Conservation (phyloP, 2,329 filamentous ascomycete species). For the Pseudogymnoascus verrucosus region DNA sequence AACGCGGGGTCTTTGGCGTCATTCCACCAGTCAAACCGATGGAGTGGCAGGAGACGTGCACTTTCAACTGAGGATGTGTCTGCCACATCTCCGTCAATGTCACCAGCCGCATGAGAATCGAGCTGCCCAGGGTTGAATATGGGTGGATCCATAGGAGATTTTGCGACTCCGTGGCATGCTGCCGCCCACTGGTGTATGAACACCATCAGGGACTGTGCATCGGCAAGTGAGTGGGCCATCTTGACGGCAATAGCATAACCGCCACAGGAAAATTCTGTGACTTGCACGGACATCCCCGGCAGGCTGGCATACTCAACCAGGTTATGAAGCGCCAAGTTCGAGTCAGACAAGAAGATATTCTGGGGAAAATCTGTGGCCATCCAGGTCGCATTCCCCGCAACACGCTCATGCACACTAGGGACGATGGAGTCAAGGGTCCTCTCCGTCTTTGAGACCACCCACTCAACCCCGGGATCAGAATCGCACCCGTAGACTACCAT, state of each 20-base stretch:
- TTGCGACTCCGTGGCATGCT: slow-evolving; percentile 19
- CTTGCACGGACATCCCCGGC: slow-evolving; percentile 31
- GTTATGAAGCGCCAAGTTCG: slow-evolving; percentile 28
- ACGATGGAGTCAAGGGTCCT: slow-evolving; percentile 26
- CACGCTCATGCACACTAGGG: slow-evolving; percentile 21
- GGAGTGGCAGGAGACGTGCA: slow-evolving; percentile 34
- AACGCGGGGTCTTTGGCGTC: slow-evolving; percentile 11
- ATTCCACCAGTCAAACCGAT: slow-evolving; percentile 40
- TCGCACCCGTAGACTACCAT: slow-evolving; percentile 30
- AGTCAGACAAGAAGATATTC: slow-evolving; percentile 28
- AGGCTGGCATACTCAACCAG: slow-evolving; percentile 25
- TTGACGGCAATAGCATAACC: slow-evolving; percentile 35
- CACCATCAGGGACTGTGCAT: slow-evolving; percentile 35
- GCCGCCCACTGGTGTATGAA: slow-evolving; percentile 38
- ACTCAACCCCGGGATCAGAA: slow-evolving; percentile 36
- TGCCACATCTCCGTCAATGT: slow-evolving; percentile 21
- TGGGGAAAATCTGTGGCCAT: slow-evolving; percentile 30
- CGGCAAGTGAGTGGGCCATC: slow-evolving; percentile 37
- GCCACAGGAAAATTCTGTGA: slow-evolving; percentile 34
- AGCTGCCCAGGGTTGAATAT: slow-evolving; percentile 35
- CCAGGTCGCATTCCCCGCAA: slow-evolving; percentile 25
- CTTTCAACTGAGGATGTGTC: slow-evolving; percentile 22
- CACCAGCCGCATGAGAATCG: slow-evolving; percentile 28
- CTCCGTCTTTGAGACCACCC: slow-evolving; percentile 27
- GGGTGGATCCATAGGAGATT: slow-evolving; percentile 18